Conservation (phyloP, 441 rosid genomes). For the Pelargonium cotyledonis region DNA sequence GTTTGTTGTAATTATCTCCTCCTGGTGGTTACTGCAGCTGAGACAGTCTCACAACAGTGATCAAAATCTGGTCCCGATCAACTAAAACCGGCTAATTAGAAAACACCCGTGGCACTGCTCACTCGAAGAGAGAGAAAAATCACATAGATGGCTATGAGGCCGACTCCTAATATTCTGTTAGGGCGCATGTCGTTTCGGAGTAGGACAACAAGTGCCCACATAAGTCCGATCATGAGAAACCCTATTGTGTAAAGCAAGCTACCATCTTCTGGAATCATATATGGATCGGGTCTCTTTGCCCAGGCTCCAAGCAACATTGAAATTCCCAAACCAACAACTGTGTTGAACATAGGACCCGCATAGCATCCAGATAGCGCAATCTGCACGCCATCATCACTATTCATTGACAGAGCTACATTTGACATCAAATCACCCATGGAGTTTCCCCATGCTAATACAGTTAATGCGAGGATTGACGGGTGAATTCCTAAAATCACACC, state of each 20-base stretch:
- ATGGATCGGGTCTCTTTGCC: slow-evolving; percentile 7
- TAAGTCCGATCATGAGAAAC: slow-evolving; percentile 3
- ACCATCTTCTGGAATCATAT: slow-evolving; percentile 6
- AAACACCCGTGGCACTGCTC: slow-evolving; percentile 2
- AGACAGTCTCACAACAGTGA: too few species aligned
- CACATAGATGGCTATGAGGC: neutral
- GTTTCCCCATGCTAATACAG: slow-evolving; percentile 12
- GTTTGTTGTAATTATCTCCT: too few species aligned
- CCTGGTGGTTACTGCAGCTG: too few species aligned
- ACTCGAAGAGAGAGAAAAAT: slow-evolving; percentile 1
- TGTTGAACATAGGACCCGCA: slow-evolving; percentile 17
- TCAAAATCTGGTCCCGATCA: too few species aligned
- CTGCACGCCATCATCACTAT: slow-evolving; percentile 10
- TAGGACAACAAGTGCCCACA: slow-evolving; percentile 6
- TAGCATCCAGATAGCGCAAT: slow-evolving; percentile 13
- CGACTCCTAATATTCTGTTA: neutral
- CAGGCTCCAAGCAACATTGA: slow-evolving; percentile 14
- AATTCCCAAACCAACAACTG: slow-evolving; percentile 9
- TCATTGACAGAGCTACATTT: slow-evolving; percentile 11
- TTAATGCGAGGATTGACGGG: slow-evolving; percentile 6
- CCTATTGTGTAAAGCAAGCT: slow-evolving; percentile 9
- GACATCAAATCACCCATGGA: slow-evolving; percentile 16
- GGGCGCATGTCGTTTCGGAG: slow-evolving; percentile 4
- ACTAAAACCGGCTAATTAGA: neutral
- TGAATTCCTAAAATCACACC: slow-evolving; percentile 1